These are phyloP conservation scores for Chlorella vulgaris DNA, from an alignment of 139 green algal genomes.

Conservation along the genomic window DNA sequence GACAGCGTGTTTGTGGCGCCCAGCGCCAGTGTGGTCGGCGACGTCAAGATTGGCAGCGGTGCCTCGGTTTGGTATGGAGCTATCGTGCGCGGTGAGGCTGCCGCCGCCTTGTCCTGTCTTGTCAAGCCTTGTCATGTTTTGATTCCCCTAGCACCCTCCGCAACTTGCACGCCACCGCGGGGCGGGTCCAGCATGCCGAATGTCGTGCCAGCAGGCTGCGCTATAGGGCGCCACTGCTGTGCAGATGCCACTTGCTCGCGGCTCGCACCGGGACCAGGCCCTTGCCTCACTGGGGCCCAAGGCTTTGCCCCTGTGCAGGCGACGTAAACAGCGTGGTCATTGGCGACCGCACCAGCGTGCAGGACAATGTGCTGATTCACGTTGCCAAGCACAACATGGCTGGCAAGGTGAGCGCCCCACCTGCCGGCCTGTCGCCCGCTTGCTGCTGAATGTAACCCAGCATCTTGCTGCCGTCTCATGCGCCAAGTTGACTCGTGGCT, in stretches of 20 bases:
- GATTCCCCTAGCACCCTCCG: too few species aligned
- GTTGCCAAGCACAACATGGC: conserved; percentile 78
- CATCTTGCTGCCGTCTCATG: not conserved
- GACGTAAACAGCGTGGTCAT: conserved; percentile 93
- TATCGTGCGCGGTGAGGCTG: conserved; percentile 79
- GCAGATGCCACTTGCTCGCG: too few species aligned
- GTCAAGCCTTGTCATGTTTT: too few species aligned
- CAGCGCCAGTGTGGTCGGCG: conserved; percentile 89
- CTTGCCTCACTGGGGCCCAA: too few species aligned
- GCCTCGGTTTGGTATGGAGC: conserved; percentile 92
- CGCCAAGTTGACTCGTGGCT: not conserved
- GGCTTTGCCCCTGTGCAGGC: conserved; percentile 46
- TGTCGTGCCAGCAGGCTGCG: too few species aligned
- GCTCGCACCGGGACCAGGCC: too few species aligned
- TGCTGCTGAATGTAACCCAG: not conserved
- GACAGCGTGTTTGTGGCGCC: conserved; percentile 82
- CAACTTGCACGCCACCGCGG: too few species aligned
- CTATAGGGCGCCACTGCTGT: too few species aligned
- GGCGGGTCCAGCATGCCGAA: too few species aligned
- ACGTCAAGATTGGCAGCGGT: conserved; percentile 84
- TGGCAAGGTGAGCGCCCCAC: not conserved
- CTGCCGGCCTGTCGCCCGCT: not conserved
- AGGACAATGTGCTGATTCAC: conserved; percentile 91
- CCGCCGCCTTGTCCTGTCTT: too few species aligned
- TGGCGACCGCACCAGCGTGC: conserved; percentile 86